These are phyloP conservation scores for Trametes pubescens DNA, from an alignment of 1,284 basidiomycete genomes.

Conservation along the genomic window DNA sequence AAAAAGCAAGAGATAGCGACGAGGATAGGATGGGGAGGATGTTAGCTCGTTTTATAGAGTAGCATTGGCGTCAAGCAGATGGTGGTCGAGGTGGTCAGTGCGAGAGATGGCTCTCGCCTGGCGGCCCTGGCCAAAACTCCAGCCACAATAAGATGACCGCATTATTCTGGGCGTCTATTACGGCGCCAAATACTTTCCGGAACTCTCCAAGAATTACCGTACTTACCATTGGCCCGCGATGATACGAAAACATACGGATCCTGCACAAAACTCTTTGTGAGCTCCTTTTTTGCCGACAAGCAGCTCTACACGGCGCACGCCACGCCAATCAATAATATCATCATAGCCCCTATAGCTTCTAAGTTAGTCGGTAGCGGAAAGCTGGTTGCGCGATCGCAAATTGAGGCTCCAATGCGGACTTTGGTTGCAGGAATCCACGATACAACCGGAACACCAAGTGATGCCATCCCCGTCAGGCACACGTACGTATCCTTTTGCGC, in stretches of 20 bases:
- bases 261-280: too few relatives aligned
- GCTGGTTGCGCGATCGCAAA: too few relatives aligned
- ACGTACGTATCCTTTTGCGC: not conserved
- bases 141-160: conserved; percentile 21
- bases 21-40: conserved; percentile 14
- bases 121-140: not conserved
- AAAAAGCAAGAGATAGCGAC: conserved; percentile 11
- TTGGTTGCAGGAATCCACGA: not conserved
- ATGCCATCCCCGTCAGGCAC: not conserved
- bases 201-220: not conserved
- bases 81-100: conserved; percentile 23
- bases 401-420: not conserved
- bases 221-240: too few relatives aligned
- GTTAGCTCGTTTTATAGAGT: conserved; percentile 29
- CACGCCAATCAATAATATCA: too few relatives aligned
- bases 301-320: too few relatives aligned
- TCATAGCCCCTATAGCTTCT: too few relatives aligned
- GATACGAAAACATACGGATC: too few relatives aligned
- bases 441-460: not conserved
- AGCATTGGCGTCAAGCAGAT: conserved; percentile 23
- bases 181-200: not conserved
- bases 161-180: conserved; percentile 10
- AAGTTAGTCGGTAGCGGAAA: too few relatives aligned
- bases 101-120: conserved; percentile 15
- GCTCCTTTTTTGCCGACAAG: too few relatives aligned